phyloP scores from a whole-genome alignment of 2,329 filamentous ascomycete genomes.

The Dactylonectria macrodidyma region DNA sequence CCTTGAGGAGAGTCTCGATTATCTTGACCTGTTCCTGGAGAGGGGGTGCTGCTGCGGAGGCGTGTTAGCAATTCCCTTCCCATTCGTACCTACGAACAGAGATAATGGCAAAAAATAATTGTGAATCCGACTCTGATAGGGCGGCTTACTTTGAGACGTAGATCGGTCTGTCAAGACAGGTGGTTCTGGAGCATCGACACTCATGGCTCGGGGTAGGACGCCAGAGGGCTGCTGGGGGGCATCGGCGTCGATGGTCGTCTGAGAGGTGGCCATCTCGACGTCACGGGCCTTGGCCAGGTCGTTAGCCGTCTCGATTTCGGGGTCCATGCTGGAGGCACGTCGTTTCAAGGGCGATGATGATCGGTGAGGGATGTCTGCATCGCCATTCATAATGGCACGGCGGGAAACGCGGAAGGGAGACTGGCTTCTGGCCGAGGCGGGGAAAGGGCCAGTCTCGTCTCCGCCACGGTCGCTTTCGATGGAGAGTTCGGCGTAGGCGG shows the following conservation, averaged over 20 bases:
- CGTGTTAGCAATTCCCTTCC: constrained; percentile 33
- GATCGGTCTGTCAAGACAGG: constrained; percentile 36
- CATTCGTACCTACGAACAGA: background rate
- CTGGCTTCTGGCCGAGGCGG: constrained; percentile 60
- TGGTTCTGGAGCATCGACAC: constrained; percentile 56
- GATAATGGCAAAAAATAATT: too few species aligned
- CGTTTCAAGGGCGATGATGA: constrained; percentile 77
- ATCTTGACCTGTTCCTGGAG: constrained; percentile 77
- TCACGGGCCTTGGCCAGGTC: constrained; percentile 59
- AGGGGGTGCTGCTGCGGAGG: constrained; percentile 52
- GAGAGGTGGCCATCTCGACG: constrained; percentile 60
- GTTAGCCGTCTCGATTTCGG: constrained; percentile 58
- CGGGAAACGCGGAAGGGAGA: constrained; percentile 68
- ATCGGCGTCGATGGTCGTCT: constrained; percentile 35
- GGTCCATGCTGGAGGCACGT: constrained; percentile 74
- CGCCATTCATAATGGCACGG: constrained; percentile 72
- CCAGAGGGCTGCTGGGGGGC: constrained; percentile 35
- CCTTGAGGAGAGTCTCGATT: constrained; percentile 74
- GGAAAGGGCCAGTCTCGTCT: constrained; percentile 61
- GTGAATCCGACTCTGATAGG: background rate
- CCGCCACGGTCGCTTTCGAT: constrained; percentile 69
- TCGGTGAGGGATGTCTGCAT: constrained; percentile 70
- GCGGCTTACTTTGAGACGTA: constrained; percentile 48
- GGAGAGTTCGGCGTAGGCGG: constrained; percentile 70
- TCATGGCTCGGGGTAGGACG: constrained; percentile 57